A percentile compares a stretch with the other conserved stretches of the same genome.
Evolutionary conservation across 2,329 filamentous ascomycete genomes (phyloP).

Genomic region (Spiromastix sp.): DNA sequence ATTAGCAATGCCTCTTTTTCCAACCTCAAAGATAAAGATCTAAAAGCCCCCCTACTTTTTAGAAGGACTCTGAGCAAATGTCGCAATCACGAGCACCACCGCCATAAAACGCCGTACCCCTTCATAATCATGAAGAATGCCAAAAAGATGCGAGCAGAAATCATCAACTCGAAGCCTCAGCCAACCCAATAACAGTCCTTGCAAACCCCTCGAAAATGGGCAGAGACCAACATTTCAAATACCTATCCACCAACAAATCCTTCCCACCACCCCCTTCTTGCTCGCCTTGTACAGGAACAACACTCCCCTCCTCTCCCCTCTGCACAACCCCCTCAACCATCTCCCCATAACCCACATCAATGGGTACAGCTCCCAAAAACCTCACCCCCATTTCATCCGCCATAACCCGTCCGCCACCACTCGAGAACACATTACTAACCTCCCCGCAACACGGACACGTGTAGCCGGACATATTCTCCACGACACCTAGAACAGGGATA

Average conservation of each 20-base stretch:
- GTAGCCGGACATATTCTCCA: slow-evolving; percentile 78
- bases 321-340: slow-evolving; percentile 57
- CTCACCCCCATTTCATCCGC: slow-evolving; percentile 72
- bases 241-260: slow-evolving; percentile 30
- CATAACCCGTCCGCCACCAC: slow-evolving; percentile 83
- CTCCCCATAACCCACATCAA: slow-evolving; percentile 84
- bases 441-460: slow-evolving; percentile 56
- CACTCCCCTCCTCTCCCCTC: slow-evolving; percentile 13
- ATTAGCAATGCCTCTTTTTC: too few relatives aligned
- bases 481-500: slow-evolving; percentile 70
- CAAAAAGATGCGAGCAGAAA: too few relatives aligned
- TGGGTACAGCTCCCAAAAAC: slow-evolving; percentile 79
- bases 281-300: slow-evolving; percentile 4
- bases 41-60: too few relatives aligned
- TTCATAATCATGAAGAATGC: too few relatives aligned
- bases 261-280: slow-evolving; percentile 7
- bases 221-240: slow-evolving; percentile 34
- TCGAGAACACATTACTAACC: slow-evolving; percentile 88
- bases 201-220: slow-evolving; percentile 33
- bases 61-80: too few relatives aligned
- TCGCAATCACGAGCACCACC: too few relatives aligned
- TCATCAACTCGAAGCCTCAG: too few relatives aligned
- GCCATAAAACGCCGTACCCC: too few relatives aligned
- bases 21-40: too few relatives aligned
- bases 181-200: slow-evolving; percentile 23